Evolutionary conservation across 768 basidiomycete species (phyloP), one percentile per base, ranked within the genome.

Genomic region (Tylopilus balloui): DNA sequence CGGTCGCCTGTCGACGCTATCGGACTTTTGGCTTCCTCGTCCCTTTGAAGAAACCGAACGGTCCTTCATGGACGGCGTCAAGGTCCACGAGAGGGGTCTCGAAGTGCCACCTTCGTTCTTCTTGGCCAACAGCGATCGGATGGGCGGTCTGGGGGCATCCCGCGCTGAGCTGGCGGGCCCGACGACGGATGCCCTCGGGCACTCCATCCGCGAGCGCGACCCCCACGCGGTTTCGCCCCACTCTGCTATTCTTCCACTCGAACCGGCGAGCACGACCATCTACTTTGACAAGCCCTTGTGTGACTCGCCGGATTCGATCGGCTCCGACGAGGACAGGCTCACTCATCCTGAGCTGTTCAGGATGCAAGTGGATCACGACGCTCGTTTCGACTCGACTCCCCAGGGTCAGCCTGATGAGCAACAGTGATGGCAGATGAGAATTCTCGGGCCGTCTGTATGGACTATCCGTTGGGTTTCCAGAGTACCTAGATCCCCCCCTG

Each of bases 281-380:
- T 51, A 42, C 24, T 51, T 59, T 13, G 47, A 41, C 45, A 31
- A 41, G 28, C 49, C 57, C 0, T 12, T 56, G 3, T 65, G 61
- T n/a, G 63, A 65, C 13, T 63, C 61, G 3, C 61, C 61, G 27
- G 57, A 59, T 6, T 20, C 43, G 52, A 52, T 63, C 13, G 24
- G 35, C 37, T 17, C 41, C 10, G 27, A 34, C 6, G 53, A 45
- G 14, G 36, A 32, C 14, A 13, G 43, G 32, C 41, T 15, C 19
- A 9, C 15, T 19, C 31, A n/a, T 21, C 14, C 32, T 21, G 42
- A 25, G 27, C 28, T 27, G 3, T 42, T 27, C 24, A 8, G 20
- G 29, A 15, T 20, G 15, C 14, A 3, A 29, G 19, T 23, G 47
- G 37, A 32, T 14, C 32, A n/a, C 17, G 19, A 44, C 4, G 27